Conservation (phyloP, 306 rosid genomes). For the Spatholobus suberectus region DNA sequence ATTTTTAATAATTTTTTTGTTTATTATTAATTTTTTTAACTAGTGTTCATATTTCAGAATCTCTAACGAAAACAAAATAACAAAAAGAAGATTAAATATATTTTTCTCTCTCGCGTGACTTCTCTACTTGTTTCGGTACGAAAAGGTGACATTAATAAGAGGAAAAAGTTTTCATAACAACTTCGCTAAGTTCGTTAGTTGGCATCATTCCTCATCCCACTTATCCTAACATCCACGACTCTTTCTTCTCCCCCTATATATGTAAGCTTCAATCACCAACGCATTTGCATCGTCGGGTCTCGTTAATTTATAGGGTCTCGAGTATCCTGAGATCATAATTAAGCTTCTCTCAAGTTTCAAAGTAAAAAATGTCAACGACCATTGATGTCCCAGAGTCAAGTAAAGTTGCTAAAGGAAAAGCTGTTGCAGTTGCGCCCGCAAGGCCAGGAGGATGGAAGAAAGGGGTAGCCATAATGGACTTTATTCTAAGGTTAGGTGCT, state of each 20-base stretch:
- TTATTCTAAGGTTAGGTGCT: constrained; percentile 80
- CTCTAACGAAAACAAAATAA: background rate
- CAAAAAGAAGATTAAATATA: background rate
- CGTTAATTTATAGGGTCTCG: background rate
- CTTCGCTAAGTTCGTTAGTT: constrained; percentile 35
- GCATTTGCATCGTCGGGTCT: constrained; percentile 29
- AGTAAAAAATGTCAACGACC: constrained; percentile 59
- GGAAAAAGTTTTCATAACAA: constrained; percentile 38
- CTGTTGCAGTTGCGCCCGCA: constrained; percentile 27
- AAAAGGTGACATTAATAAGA: constrained; percentile 1
- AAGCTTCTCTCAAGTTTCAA: background rate
- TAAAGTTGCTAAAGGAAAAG: constrained; percentile 53
- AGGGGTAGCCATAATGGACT: constrained; percentile 72
- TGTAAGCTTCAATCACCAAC: constrained; percentile 34
- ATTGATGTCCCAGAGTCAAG: constrained; percentile 65
- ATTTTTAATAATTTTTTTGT: background rate
- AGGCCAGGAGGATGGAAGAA: constrained; percentile 63
- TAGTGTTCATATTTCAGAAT: background rate
- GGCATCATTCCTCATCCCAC: background rate
- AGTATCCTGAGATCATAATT: background rate
- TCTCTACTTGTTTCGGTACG: constrained; percentile 29
- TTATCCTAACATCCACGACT: background rate
- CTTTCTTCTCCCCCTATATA: constrained; percentile 15
- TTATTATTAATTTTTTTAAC: background rate
- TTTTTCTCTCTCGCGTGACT: background rate